These are phyloP conservation scores for Clarireedia homoeocarpa DNA, from an alignment of 2,329 filamentous ascomycete species.

Conservation along the genomic window DNA sequence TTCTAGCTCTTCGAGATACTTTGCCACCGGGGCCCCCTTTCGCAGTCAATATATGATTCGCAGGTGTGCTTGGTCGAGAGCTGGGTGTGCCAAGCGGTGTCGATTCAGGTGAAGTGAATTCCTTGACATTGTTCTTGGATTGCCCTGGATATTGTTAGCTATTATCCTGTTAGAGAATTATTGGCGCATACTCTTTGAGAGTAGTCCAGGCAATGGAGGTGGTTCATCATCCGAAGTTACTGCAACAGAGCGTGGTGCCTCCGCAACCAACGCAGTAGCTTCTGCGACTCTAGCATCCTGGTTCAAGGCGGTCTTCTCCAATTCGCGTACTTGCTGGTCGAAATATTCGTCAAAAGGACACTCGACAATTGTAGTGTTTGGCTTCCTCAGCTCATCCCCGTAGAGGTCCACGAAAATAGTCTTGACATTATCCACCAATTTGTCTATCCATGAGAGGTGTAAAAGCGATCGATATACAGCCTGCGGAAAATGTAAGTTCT, in stretches of 20 bases:
- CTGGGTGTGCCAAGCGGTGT: slow-evolving; percentile 65
- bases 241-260: slow-evolving; percentile 18
- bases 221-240: slow-evolving; percentile 37
- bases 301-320: slow-evolving; percentile 51
- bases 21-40: slow-evolving; percentile 70
- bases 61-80: slow-evolving; percentile 74
- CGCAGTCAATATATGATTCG: slow-evolving; percentile 59
- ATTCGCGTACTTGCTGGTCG: slow-evolving; percentile 80
- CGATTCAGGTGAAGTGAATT: slow-evolving; percentile 41
- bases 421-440: slow-evolving; percentile 89
- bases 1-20: slow-evolving; percentile 72
- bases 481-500: slow-evolving; percentile 37
- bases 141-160: slow-evolving; percentile 14
- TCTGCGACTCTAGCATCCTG: slow-evolving; percentile 23
- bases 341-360: slow-evolving; percentile 92
- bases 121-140: slow-evolving; percentile 24
- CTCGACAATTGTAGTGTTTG: slow-evolving; percentile 68
- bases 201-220: slow-evolving; percentile 35
- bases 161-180: not conserved
- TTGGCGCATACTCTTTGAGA: slow-evolving; percentile 22
- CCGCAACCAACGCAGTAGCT: slow-evolving; percentile 19
- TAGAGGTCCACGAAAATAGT: slow-evolving; percentile 89
- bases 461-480: slow-evolving; percentile 95
- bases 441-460: slow-evolving; percentile 94
- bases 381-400: slow-evolving; percentile 74